A percentile compares a stretch with the other conserved stretches of the same genome.
Evolutionary conservation across 208 protist species (phyloP).

Genomic region (Acanthamoeba lenticulata): DNA sequence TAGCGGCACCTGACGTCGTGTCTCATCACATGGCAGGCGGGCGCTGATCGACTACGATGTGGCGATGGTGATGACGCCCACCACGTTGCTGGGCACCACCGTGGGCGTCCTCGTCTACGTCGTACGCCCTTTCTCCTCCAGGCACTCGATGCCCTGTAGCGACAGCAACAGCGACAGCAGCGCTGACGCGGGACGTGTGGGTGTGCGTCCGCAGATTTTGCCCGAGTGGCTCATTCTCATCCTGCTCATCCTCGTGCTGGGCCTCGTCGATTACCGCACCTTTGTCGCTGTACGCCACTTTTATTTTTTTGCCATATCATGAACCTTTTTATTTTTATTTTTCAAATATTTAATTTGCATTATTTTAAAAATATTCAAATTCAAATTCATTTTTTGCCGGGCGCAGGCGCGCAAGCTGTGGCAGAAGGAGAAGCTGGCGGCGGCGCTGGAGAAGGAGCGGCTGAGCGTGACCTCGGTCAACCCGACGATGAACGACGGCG

Average conservation of each 20-base stretch:
- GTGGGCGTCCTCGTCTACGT: slow-evolving; percentile 83
- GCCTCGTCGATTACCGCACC: slow-evolving; percentile 23
- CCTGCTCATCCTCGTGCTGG: not conserved
- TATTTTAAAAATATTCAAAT: not conserved
- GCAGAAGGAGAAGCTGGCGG: not conserved
- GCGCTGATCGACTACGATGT: slow-evolving; percentile 81
- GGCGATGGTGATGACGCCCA: slow-evolving; percentile 79
- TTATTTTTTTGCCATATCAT: not conserved
- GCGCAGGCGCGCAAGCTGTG: not conserved
- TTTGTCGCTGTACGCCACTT: not conserved
- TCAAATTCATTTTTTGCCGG: not conserved
- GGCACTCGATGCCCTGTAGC: not conserved
- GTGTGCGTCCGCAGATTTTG: not conserved
- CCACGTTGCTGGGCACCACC: slow-evolving; percentile 76
- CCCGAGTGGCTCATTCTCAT: slow-evolving; percentile 58
- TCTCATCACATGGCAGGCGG: slow-evolving; percentile 71
- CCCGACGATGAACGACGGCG: not conserved
- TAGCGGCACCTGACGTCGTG: not conserved
- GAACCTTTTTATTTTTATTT: not conserved
- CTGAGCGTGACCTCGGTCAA: not conserved
- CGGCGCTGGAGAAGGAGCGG: not conserved
- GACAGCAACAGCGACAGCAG: too few species aligned
- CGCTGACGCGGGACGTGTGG: not conserved
- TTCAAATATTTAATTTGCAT: not conserved
- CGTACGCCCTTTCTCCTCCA: not conserved